A percentile compares a stretch with the other conserved stretches of the same genome.
These are phyloP conservation scores for Mycogone perniciosa DNA, from an alignment of 2,329 filamentous ascomycete genomes.

Conservation along the genomic window DNA sequence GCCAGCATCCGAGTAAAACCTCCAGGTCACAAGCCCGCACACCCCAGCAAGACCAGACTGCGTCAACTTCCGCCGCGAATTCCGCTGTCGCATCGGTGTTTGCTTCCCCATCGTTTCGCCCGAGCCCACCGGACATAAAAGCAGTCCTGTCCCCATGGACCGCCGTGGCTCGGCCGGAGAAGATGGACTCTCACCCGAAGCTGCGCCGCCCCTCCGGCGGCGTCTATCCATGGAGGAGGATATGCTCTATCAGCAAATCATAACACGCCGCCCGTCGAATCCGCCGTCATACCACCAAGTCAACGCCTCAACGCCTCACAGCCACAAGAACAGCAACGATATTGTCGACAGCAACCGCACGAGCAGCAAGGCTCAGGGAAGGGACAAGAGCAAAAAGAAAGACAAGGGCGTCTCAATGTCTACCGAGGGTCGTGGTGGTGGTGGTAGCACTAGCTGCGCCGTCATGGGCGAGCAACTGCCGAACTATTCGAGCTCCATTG, in stretches of 20 bases:
- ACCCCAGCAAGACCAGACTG: slow-evolving; percentile 6
- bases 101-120: slow-evolving; percentile 5
- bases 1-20: slow-evolving; percentile 11
- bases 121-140: slow-evolving; percentile 14
- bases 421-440: neutral
- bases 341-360: slow-evolving; percentile 3
- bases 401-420: slow-evolving; percentile 1
- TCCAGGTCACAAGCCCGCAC: slow-evolving; percentile 9
- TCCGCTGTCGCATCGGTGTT: slow-evolving; percentile 1
- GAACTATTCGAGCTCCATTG: slow-evolving; percentile 50
- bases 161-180: slow-evolving; percentile 23
- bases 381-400: slow-evolving; percentile 11
- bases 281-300: slow-evolving; percentile 40
- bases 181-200: slow-evolving; percentile 27
- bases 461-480: slow-evolving; percentile 32
- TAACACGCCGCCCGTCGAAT: slow-evolving; percentile 42
- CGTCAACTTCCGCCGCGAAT: slow-evolving; percentile 4
- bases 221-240: slow-evolving; percentile 51
- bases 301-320: slow-evolving; percentile 10
- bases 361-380: neutral
- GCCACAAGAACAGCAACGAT: slow-evolving; percentile 19
- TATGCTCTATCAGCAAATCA: slow-evolving; percentile 45
- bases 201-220: slow-evolving; percentile 35
- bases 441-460: neutral
- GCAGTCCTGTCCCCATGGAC: slow-evolving; percentile 28